Conservation (phyloP, 495 filamentous ascomycete genomes). For the Penicillium coffeae region DNA sequence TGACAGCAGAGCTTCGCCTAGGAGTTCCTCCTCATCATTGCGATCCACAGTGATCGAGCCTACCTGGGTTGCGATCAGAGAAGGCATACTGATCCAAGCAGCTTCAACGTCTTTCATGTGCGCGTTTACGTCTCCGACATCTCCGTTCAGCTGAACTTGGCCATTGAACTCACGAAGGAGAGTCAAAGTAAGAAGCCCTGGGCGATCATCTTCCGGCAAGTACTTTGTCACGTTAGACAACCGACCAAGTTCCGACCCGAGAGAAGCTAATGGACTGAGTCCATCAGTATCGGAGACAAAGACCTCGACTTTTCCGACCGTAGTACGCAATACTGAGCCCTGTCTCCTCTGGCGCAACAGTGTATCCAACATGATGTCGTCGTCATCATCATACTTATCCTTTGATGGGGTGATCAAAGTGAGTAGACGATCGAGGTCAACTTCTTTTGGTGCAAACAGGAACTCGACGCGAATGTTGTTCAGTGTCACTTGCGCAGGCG, state of each 20-base stretch:
- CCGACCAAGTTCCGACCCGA: constrained; percentile 73
- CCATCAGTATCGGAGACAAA: constrained; percentile 55
- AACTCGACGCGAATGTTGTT: constrained; percentile 70
- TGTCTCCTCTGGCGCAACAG: constrained; percentile 85
- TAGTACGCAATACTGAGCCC: constrained; percentile 75
- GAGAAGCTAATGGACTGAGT: constrained; percentile 57
- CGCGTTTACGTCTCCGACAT: constrained; percentile 61
- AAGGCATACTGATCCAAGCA: constrained; percentile 81
- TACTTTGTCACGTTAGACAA: constrained; percentile 90
- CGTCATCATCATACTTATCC: constrained; percentile 84
- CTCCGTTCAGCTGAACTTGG: constrained; percentile 54
- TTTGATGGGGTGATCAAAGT: constrained; percentile 87
- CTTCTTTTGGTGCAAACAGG: constrained; percentile 64
- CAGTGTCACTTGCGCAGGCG: constrained; percentile 53
- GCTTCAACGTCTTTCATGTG: constrained; percentile 59
- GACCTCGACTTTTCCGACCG: constrained; percentile 57
- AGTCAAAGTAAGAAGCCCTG: constrained; percentile 75
- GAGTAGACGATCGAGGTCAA: constrained; percentile 76
- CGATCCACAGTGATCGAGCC: constrained; percentile 54
- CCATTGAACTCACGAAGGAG: constrained; percentile 59
- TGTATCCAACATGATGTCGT: constrained; percentile 93
- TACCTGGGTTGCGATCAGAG: constrained; percentile 71
- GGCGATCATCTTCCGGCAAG: constrained; percentile 90
- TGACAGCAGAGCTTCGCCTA: constrained; percentile 49
- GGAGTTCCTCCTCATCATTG: constrained; percentile 65